phyloP scores from a whole-genome alignment of 805 yeast genomes.

The Komagataella pastoris region DNA sequence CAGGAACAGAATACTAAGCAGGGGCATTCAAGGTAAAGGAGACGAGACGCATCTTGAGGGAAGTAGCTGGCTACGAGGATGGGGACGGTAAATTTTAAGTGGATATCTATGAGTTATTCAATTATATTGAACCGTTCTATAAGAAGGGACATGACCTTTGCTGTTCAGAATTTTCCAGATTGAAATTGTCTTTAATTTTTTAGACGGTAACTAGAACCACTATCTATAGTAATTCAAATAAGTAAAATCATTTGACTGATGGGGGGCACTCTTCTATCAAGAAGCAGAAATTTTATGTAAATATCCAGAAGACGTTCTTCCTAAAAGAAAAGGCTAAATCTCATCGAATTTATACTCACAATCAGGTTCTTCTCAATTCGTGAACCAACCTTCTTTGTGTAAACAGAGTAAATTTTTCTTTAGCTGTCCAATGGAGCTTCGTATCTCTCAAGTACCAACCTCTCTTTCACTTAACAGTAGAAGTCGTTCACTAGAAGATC shows the following conservation, averaged over 20 bases:
- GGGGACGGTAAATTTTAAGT: no score
- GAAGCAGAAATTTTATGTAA: no score
- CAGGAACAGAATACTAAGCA: not conserved
- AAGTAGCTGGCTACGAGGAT: not conserved
- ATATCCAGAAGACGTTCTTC: no score
- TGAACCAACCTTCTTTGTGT: not conserved
- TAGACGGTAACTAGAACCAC: no score
- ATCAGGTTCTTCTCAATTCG: not conserved
- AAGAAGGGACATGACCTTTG: no score
- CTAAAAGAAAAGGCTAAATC: not conserved
- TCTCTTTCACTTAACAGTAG: not conserved
- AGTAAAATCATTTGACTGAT: no score
- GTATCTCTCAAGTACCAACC: not conserved
- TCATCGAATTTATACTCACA: not conserved
- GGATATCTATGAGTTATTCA: no score
- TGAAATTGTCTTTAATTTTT: no score
- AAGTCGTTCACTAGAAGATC: not conserved
- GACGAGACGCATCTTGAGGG: not conserved
- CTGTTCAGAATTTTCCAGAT: no score
- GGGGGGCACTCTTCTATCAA: no score
- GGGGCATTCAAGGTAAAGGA: not conserved
- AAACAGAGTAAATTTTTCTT: not conserved
- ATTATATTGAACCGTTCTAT: no score
- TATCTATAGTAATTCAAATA: no score
- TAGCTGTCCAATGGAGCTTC: not conserved